Base-by-base conservation (phyloP, 805 yeast genomes). In the Candida fluviatilis region DNA sequence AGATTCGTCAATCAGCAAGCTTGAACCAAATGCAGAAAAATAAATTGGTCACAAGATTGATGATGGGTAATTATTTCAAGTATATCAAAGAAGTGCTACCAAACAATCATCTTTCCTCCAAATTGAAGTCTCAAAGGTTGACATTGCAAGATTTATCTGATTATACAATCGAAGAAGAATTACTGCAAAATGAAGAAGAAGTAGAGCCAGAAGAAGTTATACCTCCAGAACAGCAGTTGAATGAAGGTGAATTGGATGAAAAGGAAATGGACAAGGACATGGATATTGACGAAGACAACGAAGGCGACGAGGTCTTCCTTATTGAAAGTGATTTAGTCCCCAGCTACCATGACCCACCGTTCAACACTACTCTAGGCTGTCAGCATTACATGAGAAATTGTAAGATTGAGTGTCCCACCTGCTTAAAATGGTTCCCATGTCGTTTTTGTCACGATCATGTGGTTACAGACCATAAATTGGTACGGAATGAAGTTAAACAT, bases 401-500 rank as follows among this genome's bases (percentile, higher is more conserved):
- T 62, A 88, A 89, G 55, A 59, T 85, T 35, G 93, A 86, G 51
- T 90, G 97, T 54, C 72, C 83, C 10, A 70, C 71, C 2, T 90
- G 97, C 53, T 60, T 67, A 23, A 69, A 71, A 52, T 90, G 95
- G 91, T 83, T 67, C 48, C 62, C 86, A 2, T 90, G 97, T 60
- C 73, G 95, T 11, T 76, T 85, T 47, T 90, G 97, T 55, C 97
- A 90, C 59, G 95, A 84, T 51, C 70, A 64, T n/a, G 73, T 57
- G 18, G 69, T 72, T 16, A 41, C 54, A 1, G 95, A 84, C 57
- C 76, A 71, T 46, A 73, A 86, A 52, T 60, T 69, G 24, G 38
- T 53, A 3, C 69, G 95, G 33, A 64, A 67, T 18, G 71, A 73
- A 33, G 84, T 87, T 2, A 69, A 67, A 41, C 82, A 82, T 54